phyloP scores from a whole-genome alignment of 1,284 basidiomycete genomes.

The Kalmanozyma brasiliensis region DNA sequence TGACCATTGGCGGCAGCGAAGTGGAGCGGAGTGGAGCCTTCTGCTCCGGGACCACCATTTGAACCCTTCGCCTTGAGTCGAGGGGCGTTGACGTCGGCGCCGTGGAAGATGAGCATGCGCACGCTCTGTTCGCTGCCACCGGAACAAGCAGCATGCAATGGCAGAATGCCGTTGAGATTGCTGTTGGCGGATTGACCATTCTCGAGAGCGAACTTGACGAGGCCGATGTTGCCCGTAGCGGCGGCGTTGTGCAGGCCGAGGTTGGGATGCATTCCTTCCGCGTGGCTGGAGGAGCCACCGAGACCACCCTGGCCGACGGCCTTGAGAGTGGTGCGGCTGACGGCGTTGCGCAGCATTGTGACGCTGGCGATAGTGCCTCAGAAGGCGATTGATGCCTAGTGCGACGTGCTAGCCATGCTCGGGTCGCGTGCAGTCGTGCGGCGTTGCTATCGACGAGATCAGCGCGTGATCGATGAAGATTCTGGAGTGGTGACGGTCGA shows the following conservation, averaged over 20 bases:
- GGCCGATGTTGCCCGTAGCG: conserved; percentile 59
- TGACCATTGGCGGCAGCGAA: conserved; percentile 66
- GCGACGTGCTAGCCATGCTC: neutral
- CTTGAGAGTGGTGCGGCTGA: conserved; percentile 45
- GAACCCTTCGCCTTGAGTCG: conserved; percentile 41
- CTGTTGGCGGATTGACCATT: conserved; percentile 60
- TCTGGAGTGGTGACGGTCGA: no score
- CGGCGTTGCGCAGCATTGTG: conserved; percentile 42
- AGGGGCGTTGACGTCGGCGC: conserved; percentile 61
- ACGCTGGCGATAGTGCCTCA: neutral
- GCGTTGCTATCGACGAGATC: neutral
- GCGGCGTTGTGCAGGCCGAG: conserved; percentile 62
- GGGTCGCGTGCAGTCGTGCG: neutral
- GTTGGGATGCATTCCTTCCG: conserved; percentile 44
- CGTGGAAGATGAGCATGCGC: conserved; percentile 58
- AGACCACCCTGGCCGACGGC: conserved; percentile 37
- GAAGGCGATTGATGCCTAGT: no score
- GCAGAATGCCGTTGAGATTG: conserved; percentile 61
- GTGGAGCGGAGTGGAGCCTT: conserved; percentile 63
- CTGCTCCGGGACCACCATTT: conserved; percentile 48
- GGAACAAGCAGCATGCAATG: conserved; percentile 63
- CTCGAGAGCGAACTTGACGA: conserved; percentile 63
- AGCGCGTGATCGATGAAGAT: no score
- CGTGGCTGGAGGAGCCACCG: conserved; percentile 24
- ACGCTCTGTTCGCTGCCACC: conserved; percentile 55